These are phyloP conservation scores for Thelephora aurantiotincta DNA, from an alignment of 768 basidiomycete species.

Conservation along the genomic window DNA sequence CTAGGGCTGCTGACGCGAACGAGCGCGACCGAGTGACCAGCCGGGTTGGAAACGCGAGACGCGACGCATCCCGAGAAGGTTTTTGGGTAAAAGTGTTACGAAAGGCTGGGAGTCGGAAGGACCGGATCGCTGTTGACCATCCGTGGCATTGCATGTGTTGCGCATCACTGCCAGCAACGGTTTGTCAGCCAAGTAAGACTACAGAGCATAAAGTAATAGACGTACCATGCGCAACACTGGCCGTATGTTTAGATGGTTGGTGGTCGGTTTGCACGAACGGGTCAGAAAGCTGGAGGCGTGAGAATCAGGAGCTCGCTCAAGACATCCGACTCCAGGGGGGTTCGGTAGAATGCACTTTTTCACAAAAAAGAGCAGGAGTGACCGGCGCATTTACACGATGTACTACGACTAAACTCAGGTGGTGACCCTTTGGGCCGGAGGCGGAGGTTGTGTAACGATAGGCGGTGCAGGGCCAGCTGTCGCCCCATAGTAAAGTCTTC, in stretches of 20 bases:
- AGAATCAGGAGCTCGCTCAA: conserved; percentile 1
- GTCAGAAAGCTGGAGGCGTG: neutral
- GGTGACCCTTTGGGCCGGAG: too few relatives aligned
- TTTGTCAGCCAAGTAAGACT: conserved; percentile 1
- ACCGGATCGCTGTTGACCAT: conserved; percentile 26
- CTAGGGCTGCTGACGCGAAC: neutral
- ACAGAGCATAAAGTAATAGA: neutral
- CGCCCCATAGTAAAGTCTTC: conserved; percentile 73
- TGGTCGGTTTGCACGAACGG: neutral
- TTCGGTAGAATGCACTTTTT: neutral
- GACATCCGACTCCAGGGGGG: neutral
- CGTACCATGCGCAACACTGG: conserved; percentile 20
- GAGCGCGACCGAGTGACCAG: neutral
- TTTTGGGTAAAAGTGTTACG: conserved; percentile 22
- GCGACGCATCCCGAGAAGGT: conserved; percentile 1
- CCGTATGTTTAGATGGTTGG: conserved; percentile 1
- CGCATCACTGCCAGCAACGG: conserved; percentile 32
- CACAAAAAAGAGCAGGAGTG: conserved; percentile 8
- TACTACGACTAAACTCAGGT: too few relatives aligned
- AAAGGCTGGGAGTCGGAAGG: neutral
- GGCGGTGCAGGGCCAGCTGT: neutral
- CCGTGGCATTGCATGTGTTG: conserved; percentile 62
- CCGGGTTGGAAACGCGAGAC: neutral
- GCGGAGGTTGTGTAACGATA: too few relatives aligned
- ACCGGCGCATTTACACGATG: neutral